Evolutionary conservation across 2,329 filamentous ascomycete genomes (phyloP), one percentile per base, ranked within the genome.

Genomic region (Fusarium tupiense): DNA sequence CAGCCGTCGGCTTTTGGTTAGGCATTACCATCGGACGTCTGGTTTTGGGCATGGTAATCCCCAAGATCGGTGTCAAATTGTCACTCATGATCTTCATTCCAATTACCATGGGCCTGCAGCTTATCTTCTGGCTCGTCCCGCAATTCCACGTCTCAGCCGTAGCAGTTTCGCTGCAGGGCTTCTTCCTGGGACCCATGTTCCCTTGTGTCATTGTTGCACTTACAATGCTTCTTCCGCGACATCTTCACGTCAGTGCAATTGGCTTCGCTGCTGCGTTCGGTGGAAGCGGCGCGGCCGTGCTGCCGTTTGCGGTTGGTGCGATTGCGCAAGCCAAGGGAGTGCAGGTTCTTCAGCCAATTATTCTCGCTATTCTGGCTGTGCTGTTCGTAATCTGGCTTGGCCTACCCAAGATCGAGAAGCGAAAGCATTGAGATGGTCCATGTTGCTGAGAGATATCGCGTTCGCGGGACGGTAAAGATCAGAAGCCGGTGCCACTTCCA

Each of bases 41-140:
- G 20, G 61, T 69, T 3, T 47, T 72, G 1, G 69, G 68, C 22
- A 61, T 72, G 63, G 71, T 70, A 2, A 73, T 61, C 2, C 90
- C 92, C 0, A 84, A 86, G 13, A 82, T 94, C 16, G 93, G 93
- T 1, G 93, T 95, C 82, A 93, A 92, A 78, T 76, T 88, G 19
- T 87, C 91, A 22, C 86, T 92, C 40, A 77, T 85, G 29, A 63
- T 80, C 50, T 96, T 96, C 81, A 87, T 95, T 8, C 82, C 88
- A 8, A 78, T 91, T 19, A 87, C 89, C 6, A 90, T 94, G 78
- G 90, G 79, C 1, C 85, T 94, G 8, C 89, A 94, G 76, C 87
- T 96, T 1, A 82, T 96, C 56, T 93, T 96, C 83, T 96, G 93
- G 93, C 90, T 95, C 3, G 91, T 96, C 0, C 93, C 94, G 0